A percentile compares a stretch with the other conserved stretches of the same genome.
Conservation (phyloP, 1,284 basidiomycete species). For the Phellopilus nigrolimitatus region DNA sequence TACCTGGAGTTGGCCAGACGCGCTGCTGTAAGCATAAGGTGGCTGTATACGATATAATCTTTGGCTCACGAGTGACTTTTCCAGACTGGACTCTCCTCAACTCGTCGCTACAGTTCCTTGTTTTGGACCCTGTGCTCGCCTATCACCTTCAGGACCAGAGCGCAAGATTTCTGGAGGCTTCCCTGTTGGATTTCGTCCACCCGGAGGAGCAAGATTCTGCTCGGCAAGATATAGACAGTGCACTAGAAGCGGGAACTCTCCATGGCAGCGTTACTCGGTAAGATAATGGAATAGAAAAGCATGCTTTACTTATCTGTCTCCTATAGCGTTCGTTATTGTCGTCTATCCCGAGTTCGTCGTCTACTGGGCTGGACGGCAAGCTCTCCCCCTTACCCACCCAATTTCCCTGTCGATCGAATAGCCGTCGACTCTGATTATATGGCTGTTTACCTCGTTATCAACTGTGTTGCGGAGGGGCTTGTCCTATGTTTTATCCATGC, state of each 20-base stretch:
- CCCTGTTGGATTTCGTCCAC: conserved; percentile 84
- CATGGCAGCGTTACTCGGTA: conserved; percentile 91
- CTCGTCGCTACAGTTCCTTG: conserved; percentile 75
- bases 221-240: conserved; percentile 70
- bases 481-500: conserved; percentile 96
- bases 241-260: conserved; percentile 75
- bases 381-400: conserved; percentile 24
- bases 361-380: conserved; percentile 52
- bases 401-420: conserved; percentile 62
- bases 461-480: conserved; percentile 88
- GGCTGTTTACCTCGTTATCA: conserved; percentile 89
- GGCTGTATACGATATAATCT: conserved; percentile 21
- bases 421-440: conserved; percentile 78
- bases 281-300: conserved; percentile 26
- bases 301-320: conserved; percentile 15
- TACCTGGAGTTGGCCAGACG: conserved; percentile 61
- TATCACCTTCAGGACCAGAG: conserved; percentile 74
- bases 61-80: conserved; percentile 15
- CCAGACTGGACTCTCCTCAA: conserved; percentile 72
- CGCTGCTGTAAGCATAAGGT: conserved; percentile 59
- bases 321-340: conserved; percentile 69
- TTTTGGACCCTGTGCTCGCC: conserved; percentile 83
- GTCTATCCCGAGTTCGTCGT: conserved; percentile 65
- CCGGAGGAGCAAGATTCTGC: conserved; percentile 84
- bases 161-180: conserved; percentile 63